Conservation (phyloP, 78 protist species). For the Isochrysis galbana region DNA sequence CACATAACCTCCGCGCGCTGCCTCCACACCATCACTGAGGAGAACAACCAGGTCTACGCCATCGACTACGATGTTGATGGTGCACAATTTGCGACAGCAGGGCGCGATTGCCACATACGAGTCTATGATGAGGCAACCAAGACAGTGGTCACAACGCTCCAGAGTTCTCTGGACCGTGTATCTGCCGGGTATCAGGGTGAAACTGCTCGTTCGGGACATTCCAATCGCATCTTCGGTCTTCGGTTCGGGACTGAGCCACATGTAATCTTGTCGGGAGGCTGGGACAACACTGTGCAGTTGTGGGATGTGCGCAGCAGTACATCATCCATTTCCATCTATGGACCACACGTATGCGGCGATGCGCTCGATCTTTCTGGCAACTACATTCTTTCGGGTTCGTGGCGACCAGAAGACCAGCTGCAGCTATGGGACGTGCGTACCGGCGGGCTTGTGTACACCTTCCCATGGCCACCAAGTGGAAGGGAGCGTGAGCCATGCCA, state of each 20-base stretch:
- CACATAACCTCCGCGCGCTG: slow-evolving; percentile 31
- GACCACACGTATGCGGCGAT: slow-evolving; percentile 66
- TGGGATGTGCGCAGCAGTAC: slow-evolving; percentile 58
- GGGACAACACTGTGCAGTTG: slow-evolving; percentile 62
- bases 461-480: background rate
- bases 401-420: slow-evolving; percentile 27
- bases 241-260: slow-evolving; percentile 38
- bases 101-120: slow-evolving; percentile 50
- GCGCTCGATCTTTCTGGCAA: slow-evolving; percentile 31
- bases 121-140: slow-evolving; percentile 64
- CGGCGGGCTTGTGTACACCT: background rate
- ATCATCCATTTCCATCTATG: slow-evolving; percentile 27
- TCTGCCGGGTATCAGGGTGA: background rate
- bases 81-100: slow-evolving; percentile 37
- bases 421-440: slow-evolving; percentile 49
- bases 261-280: slow-evolving; percentile 42
- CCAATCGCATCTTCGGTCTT: slow-evolving; percentile 61
- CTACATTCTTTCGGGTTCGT: slow-evolving; percentile 43
- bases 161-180: background rate
- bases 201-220: slow-evolving; percentile 37
- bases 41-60: slow-evolving; percentile 18
- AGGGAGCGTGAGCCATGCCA: background rate
- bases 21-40: slow-evolving; percentile 38
- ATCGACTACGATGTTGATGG: slow-evolving; percentile 21
- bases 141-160: background rate